Conservation (phyloP, 148 eudicot species). For the Rhododendron vialii region DNA sequence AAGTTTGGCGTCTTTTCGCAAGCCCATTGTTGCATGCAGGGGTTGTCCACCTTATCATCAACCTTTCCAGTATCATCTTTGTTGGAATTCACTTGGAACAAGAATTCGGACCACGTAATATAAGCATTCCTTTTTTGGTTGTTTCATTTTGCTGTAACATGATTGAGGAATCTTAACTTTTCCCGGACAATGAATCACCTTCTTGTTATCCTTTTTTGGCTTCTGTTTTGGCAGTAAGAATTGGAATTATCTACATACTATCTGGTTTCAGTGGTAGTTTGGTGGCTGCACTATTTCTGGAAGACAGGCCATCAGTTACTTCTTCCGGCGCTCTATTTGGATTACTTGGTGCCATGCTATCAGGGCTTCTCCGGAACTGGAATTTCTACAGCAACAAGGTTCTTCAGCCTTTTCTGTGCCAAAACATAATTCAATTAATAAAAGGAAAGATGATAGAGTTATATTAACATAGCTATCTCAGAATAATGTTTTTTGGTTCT, state of each 20-base stretch:
- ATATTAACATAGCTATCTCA: not conserved
- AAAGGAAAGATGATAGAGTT: not conserved
- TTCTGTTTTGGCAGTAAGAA: conserved; percentile 51
- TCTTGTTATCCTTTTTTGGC: not conserved
- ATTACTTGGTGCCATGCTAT: conserved; percentile 63
- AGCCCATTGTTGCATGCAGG: conserved; percentile 70
- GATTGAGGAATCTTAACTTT: not conserved
- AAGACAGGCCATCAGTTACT: conserved; percentile 52
- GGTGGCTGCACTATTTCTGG: conserved; percentile 54
- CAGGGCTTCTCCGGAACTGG: conserved; percentile 76
- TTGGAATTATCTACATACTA: conserved; percentile 57
- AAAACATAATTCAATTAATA: not conserved
- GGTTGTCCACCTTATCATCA: conserved; percentile 55
- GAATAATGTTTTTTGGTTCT: conserved; percentile 1
- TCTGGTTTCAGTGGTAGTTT: conserved; percentile 60
- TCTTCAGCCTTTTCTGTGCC: conserved; percentile 1
- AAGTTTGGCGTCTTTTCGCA: conserved; percentile 57
- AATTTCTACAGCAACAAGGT: conserved; percentile 60
- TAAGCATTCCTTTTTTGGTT: not conserved
- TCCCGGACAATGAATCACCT: not conserved
- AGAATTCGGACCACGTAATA: conserved; percentile 71
- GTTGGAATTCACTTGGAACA: conserved; percentile 75
- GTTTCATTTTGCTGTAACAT: not conserved
- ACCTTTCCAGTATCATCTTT: conserved; percentile 47
- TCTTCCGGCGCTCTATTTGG: conserved; percentile 85